Conservation (phyloP, 129 eudicot species). For the Pseudognaphalium luteoalbum region DNA sequence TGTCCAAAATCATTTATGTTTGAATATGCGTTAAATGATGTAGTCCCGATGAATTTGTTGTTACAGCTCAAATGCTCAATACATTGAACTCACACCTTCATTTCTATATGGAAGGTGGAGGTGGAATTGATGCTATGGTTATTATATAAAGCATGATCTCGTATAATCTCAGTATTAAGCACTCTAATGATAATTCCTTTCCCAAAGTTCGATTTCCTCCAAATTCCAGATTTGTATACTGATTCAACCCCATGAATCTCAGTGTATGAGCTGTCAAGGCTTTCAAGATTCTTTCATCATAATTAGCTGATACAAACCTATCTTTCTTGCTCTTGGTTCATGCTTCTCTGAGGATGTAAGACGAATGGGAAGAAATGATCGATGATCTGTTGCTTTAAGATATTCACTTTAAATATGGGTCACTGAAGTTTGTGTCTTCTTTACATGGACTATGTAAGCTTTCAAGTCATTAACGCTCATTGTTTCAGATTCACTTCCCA, state of each 20-base stretch:
- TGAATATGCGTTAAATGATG: not conserved
- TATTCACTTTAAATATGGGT: not conserved
- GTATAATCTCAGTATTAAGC: not conserved
- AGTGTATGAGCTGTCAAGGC: not conserved
- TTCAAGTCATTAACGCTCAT: not conserved
- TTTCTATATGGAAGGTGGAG: constrained; percentile 31
- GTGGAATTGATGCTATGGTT: constrained; percentile 15
- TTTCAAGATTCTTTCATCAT: not conserved
- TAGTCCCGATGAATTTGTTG: constrained; percentile 33
- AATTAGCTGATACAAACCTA: not conserved
- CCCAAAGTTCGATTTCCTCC: not conserved
- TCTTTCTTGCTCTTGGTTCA: constrained; percentile 1
- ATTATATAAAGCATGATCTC: not conserved
- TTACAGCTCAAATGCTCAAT: constrained; percentile 3
- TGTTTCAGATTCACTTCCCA: not conserved
- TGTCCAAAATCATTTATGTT: constrained; percentile 23
- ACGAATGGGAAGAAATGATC: constrained; percentile 4
- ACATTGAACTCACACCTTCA: constrained; percentile 25
- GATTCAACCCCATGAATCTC: not conserved
- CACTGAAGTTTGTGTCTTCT: constrained; percentile 18
- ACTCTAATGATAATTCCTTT: constrained; percentile 8
- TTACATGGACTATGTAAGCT: constrained; percentile 41
- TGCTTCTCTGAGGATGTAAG: not conserved
- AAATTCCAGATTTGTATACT: not conserved
- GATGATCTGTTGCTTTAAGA: not conserved